These are phyloP conservation scores for Fibroporia radiculosa DNA, from an alignment of 768 basidiomycete species.

Conservation along the genomic window DNA sequence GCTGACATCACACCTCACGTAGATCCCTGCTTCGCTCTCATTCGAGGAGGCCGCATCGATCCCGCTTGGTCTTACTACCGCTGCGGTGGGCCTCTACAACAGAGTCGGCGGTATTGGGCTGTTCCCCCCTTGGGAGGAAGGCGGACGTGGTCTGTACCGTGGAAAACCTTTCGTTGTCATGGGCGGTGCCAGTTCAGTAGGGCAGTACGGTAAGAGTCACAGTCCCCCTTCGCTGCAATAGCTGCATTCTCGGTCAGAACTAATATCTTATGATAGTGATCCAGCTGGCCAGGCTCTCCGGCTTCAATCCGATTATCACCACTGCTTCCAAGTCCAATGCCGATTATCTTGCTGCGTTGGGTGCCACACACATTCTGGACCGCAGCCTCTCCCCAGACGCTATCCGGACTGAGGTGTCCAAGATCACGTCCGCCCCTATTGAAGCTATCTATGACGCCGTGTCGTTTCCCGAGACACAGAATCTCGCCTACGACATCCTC, in stretches of 20 bases:
- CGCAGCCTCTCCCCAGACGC: slow-evolving; percentile 3
- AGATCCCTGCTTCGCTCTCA: no score
- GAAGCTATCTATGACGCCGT: slow-evolving; percentile 20
- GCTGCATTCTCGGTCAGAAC: background rate
- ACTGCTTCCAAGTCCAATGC: slow-evolving; percentile 7
- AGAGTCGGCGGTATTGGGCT: background rate
- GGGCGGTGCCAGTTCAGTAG: slow-evolving; percentile 23
- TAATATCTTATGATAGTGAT: slow-evolving; percentile 12
- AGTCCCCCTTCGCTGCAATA: no score
- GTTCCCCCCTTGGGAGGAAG: slow-evolving; percentile 9
- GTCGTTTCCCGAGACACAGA: slow-evolving; percentile 17
- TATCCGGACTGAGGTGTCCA: background rate
- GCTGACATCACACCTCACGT: no score
- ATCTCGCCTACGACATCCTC: slow-evolving; percentile 14
- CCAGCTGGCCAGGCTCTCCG: slow-evolving; percentile 20
- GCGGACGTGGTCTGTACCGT: slow-evolving; percentile 1
- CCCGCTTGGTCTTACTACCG: slow-evolving; percentile 32
- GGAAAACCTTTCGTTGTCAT: slow-evolving; percentile 20
- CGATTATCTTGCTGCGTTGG: slow-evolving; percentile 12
- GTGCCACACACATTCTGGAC: slow-evolving; percentile 20
- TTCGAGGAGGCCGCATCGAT: slow-evolving; percentile 35
- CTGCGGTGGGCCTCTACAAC: slow-evolving; percentile 26
- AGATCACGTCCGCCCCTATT: slow-evolving; percentile 12
- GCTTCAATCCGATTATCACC: slow-evolving; percentile 19
- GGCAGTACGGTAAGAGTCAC: slow-evolving; percentile 24